A percentile compares a stretch with the other conserved stretches of the same genome.
Evolutionary conservation across 352 stramenopile genomes (phyloP).

Genomic region (Globisporangium abappressorium): DNA sequence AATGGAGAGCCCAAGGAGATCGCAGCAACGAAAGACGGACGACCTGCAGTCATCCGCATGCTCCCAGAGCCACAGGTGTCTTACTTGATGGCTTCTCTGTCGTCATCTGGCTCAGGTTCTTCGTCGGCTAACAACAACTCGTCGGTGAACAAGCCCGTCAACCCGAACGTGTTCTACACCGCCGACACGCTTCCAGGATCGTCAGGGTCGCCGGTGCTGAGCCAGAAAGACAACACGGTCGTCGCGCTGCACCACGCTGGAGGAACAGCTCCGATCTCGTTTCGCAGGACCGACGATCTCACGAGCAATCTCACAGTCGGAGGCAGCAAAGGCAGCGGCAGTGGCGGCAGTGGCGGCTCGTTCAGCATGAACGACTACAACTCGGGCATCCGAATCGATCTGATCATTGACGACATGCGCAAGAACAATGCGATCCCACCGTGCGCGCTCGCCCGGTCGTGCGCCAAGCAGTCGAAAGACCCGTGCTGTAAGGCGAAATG

Average conservation of each 20-base stretch:
- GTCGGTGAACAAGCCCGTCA: not conserved
- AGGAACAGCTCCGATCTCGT: conserved; percentile 3
- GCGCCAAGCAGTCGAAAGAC: not conserved
- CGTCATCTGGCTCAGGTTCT: conserved; percentile 21
- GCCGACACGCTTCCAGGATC: conserved; percentile 68
- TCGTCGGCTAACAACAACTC: not conserved
- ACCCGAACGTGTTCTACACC: conserved; percentile 56
- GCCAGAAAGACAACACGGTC: conserved; percentile 56
- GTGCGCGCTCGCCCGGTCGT: conserved; percentile 19
- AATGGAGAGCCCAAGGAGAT: conserved; percentile 61
- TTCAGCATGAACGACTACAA: conserved; percentile 24
- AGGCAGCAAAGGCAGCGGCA: not conserved
- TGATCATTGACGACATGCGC: conserved; percentile 30
- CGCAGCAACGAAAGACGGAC: conserved; percentile 26
- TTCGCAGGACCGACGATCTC: not conserved
- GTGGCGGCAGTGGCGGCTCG: not conserved
- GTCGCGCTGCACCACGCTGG: conserved; percentile 67
- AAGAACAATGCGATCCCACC: conserved; percentile 19
- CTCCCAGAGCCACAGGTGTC: conserved; percentile 25
- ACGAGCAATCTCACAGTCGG: not conserved
- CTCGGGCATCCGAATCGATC: conserved; percentile 33
- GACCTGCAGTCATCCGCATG: conserved; percentile 19
- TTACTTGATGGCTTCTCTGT: not conserved
- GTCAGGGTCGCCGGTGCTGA: conserved; percentile 59
- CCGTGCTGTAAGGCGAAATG: conserved; percentile 11